Base-by-base conservation (phyloP, 441 rosid genomes). In the Eutrema salsugineum region DNA sequence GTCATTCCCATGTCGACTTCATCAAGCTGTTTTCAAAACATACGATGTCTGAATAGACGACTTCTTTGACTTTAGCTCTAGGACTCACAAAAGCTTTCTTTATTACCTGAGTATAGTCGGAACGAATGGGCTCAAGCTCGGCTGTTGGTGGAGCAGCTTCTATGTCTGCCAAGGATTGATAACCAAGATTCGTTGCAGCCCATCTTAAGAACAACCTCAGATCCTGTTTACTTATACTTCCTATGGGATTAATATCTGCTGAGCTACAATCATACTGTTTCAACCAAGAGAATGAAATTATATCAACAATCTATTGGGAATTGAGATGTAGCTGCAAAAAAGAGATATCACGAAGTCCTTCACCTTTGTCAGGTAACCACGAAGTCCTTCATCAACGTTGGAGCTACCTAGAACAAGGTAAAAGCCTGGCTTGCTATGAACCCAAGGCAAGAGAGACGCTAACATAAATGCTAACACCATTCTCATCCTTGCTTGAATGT, bases 1-100 rank as follows among this genome's bases (percentile, higher is more conserved):
- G 99, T 95, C 97, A 95, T 93, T 77, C 98, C 98, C 98, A 95
- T 95, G 80, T 95, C 98, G 5, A 89, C 98, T 80, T 95, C 99
- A 82, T 95, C 99, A 46, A 95, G 90, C 99, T 93, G 91, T 80
- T 59, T 59, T 55, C 71, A 77, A 55, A 35, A 70, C 28, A 46
- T 43, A 24, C 49, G 35, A 63, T 47, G 46, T 48, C 8, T 63
- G 17, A 70, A 24, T 54, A 14, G 8, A 40, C 11, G 4, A 16
- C 27, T 44, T 48, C 1, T n/a, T 57, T 48, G 11, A 1, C 53
- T 57, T 57, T 2, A 47, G 44, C 8, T 39, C 32, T 39, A 42
- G 53, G 53, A 63, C 17, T 19, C 32, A 1, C 22, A 68, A 30
- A 20, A 15, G 7, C n/a, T 63, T 67, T 42, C 27, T 46, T 39